phyloP scores from a whole-genome alignment of 2,329 filamentous ascomycete genomes.

The Diplodia scrobiculata region DNA sequence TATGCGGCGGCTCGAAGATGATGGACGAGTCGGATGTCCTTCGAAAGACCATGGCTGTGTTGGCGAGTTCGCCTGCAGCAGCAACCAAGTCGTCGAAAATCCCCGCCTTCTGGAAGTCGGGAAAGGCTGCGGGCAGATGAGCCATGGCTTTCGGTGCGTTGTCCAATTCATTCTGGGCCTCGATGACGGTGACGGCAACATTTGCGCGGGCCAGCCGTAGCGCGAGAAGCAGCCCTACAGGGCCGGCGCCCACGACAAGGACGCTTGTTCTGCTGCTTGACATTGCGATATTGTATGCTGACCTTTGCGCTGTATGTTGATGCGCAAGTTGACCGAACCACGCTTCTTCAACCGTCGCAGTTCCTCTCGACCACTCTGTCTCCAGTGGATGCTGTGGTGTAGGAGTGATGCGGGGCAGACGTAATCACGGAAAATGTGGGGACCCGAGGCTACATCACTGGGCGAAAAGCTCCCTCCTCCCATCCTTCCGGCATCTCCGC shows the following conservation, averaged over 20 bases:
- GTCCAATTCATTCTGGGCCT: conserved; percentile 31
- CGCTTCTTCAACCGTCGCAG: neutral
- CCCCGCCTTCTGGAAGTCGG: conserved; percentile 44
- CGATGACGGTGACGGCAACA: conserved; percentile 38
- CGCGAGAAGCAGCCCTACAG: conserved; percentile 47
- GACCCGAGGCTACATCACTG: neutral
- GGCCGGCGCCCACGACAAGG: conserved; percentile 47
- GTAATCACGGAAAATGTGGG: neutral
- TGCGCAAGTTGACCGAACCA: neutral
- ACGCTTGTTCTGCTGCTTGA: conserved; percentile 32
- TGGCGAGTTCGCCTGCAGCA: conserved; percentile 35
- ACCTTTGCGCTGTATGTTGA: neutral
- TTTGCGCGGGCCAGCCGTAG: conserved; percentile 43
- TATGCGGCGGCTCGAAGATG: conserved; percentile 35
- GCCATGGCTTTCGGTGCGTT: conserved; percentile 48
- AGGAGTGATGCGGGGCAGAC: neutral
- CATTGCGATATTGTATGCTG: neutral
- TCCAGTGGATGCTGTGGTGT: neutral
- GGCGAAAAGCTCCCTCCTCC: no score
- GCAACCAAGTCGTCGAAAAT: conserved; percentile 41
- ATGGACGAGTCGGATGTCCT: conserved; percentile 31
- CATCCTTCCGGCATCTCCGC: neutral
- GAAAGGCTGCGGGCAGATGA: conserved; percentile 47
- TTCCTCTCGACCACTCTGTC: neutral
- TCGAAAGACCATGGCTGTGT: conserved; percentile 38